These are phyloP conservation scores for Acanthamoeba sp. DNA, from an alignment of 208 protist species.

Conservation along the genomic window DNA sequence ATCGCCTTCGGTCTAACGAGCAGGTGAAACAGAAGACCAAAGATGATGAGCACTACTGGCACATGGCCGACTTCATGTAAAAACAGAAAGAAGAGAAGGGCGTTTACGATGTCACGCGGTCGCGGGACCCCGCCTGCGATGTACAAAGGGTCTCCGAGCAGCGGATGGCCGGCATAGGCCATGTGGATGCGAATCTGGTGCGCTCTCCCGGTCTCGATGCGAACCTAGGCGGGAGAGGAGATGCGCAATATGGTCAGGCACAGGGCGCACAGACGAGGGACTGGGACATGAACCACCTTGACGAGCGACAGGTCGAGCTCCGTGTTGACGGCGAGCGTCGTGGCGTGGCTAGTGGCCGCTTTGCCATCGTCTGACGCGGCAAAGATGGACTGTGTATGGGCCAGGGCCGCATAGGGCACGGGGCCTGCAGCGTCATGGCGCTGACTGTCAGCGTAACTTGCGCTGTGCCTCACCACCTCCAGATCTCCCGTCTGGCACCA, in stretches of 20 bases:
- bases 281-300: too few species aligned
- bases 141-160: slow-evolving; percentile 34
- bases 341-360: slow-evolving; percentile 10
- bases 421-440: background rate
- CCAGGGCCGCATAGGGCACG: background rate
- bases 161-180: slow-evolving; percentile 3
- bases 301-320: background rate
- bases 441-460: background rate
- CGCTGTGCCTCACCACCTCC: too few species aligned
- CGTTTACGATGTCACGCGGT: background rate
- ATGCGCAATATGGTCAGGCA: too few species aligned
- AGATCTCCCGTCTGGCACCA: too few species aligned
- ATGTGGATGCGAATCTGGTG: slow-evolving; percentile 46
- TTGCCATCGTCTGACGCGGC: slow-evolving; percentile 47
- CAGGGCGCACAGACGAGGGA: too few species aligned
- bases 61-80: background rate
- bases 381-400: slow-evolving; percentile 2
- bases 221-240: background rate
- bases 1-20: background rate
- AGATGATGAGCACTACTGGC: background rate
- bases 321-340: background rate
- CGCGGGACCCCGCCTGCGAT: background rate
- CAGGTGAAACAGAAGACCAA: too few species aligned
- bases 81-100: background rate
- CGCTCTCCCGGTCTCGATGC: slow-evolving; percentile 28